Percentiles rank a stretch among this genome's conserved stretches.
These are phyloP conservation scores for Sporothrix schenckii DNA, from an alignment of 2,329 filamentous ascomycete species.

Conservation along the genomic window DNA sequence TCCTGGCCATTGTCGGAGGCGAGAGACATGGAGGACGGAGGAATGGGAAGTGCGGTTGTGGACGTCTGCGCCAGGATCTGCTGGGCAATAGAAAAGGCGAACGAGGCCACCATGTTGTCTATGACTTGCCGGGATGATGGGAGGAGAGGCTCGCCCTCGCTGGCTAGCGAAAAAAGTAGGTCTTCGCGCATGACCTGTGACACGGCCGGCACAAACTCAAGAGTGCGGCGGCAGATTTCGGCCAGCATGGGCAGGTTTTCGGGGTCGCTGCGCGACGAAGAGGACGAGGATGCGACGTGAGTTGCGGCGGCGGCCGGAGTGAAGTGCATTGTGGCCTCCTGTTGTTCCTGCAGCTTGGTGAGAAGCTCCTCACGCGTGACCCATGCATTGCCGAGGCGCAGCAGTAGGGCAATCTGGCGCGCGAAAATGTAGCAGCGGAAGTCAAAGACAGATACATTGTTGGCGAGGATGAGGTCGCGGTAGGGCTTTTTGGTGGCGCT, in stretches of 20 bases:
- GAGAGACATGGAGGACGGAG: constrained; percentile 57
- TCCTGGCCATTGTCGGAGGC: constrained; percentile 53
- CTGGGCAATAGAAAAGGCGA: constrained; percentile 74
- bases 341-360: constrained; percentile 64
- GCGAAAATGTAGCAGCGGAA: constrained; percentile 94
- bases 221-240: constrained; percentile 79
- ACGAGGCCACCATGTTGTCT: constrained; percentile 76
- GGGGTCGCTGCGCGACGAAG: constrained; percentile 60
- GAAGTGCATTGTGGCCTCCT: constrained; percentile 57
- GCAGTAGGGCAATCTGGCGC: constrained; percentile 78
- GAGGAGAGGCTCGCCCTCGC: constrained; percentile 39
- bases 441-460: constrained; percentile 94
- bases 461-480: constrained; percentile 86
- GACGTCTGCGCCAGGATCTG: constrained; percentile 77
- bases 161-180: constrained; percentile 62
- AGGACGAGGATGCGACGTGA: constrained; percentile 43
- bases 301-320: constrained; percentile 40
- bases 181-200: constrained; percentile 80
- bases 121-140: constrained; percentile 57
- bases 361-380: constrained; percentile 65
- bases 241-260: constrained; percentile 81
- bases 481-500: constrained; percentile 75
- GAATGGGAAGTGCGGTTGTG: constrained; percentile 68
- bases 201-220: constrained; percentile 81
- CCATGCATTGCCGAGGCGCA: constrained; percentile 77